These are phyloP conservation scores for Citrus sp. DNA, from an alignment of 345 rosid species.

Conservation along the genomic window DNA sequence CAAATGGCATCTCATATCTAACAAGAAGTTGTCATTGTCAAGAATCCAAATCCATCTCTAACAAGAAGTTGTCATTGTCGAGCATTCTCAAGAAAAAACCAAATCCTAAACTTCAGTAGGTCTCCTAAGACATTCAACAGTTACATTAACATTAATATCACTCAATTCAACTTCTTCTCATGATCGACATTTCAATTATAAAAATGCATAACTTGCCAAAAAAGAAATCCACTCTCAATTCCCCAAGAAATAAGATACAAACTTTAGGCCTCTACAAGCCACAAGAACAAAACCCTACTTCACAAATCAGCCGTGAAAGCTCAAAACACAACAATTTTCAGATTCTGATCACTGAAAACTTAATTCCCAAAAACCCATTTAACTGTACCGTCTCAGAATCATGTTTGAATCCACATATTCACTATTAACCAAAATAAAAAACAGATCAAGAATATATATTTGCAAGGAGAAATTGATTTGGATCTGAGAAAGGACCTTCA, in stretches of 20 bases:
- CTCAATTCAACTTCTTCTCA: background rate
- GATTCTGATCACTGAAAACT: background rate
- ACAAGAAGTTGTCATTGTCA: background rate
- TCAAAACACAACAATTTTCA: background rate
- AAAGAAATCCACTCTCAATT: background rate
- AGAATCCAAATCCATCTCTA: background rate
- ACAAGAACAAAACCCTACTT: background rate
- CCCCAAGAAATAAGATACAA: background rate
- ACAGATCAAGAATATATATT: background rate
- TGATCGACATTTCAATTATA: background rate
- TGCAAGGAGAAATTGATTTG: background rate
- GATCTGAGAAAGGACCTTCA: constrained; percentile 8
- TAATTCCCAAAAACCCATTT: background rate
- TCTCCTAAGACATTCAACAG: background rate
- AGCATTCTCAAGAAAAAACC: background rate
- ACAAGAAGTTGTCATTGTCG: background rate
- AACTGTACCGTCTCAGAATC: background rate
- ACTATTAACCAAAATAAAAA: background rate
- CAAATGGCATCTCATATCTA: background rate
- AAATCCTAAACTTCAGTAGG: background rate
- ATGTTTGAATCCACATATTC: background rate
- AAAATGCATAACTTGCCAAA: background rate
- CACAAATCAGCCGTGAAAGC: background rate
- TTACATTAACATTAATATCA: background rate
- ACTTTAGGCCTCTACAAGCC: background rate